Conservation (phyloP, 2,329 filamentous ascomycete species). For the Alternaria gansuensis region DNA sequence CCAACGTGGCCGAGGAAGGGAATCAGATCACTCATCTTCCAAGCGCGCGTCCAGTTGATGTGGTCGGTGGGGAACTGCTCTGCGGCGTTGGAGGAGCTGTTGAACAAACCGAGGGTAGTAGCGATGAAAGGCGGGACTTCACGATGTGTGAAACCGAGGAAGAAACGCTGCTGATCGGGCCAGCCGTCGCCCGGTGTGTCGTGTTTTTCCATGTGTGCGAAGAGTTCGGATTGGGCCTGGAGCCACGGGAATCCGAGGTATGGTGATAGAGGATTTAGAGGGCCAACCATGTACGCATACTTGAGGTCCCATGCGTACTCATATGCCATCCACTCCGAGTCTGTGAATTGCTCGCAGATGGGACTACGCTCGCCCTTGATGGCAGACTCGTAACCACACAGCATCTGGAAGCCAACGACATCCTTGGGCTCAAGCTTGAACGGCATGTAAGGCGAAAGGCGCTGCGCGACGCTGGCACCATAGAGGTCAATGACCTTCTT, state of each 20-base stretch:
- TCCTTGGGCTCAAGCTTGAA: conserved; percentile 70
- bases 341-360: conserved; percentile 65
- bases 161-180: conserved; percentile 64
- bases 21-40: conserved; percentile 69
- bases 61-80: conserved; percentile 68
- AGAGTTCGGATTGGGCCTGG: conserved; percentile 62
- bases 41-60: conserved; percentile 68
- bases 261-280: conserved; percentile 65
- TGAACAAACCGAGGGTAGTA: conserved; percentile 73
- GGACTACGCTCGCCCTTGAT: conserved; percentile 67
- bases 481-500: conserved; percentile 43
- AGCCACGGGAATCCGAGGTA: conserved; percentile 72
- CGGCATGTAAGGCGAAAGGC: conserved; percentile 36
- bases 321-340: conserved; percentile 70
- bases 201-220: conserved; percentile 39
- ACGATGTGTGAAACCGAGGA: conserved; percentile 73
- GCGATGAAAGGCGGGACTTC: conserved; percentile 72
- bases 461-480: conserved; percentile 34
- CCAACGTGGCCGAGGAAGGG: conserved; percentile 73
- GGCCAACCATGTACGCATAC: conserved; percentile 72
- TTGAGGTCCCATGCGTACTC: conserved; percentile 70
- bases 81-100: conserved; percentile 70
- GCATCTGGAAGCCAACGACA: conserved; percentile 70
- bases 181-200: conserved; percentile 54
- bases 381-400: conserved; percentile 71